Percentiles rank a stretch among this genome's conserved stretches.
Evolutionary conservation across 2,329 filamentous ascomycete species (phyloP).

Genomic region (Monilinia polystroma): DNA sequence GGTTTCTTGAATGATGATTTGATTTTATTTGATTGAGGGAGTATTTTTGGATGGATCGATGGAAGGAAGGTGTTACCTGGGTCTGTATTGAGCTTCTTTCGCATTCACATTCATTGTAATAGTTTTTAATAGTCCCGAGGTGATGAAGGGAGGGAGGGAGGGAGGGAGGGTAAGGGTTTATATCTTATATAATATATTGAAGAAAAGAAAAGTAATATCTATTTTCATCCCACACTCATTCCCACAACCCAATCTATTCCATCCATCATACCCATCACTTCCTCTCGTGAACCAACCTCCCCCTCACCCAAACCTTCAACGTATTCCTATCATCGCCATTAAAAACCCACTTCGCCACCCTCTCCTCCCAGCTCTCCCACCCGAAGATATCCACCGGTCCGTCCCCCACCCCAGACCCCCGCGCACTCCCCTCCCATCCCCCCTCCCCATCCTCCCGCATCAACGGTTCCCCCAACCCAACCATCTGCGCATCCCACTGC

Average conservation of each 20-base stretch:
- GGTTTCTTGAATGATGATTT: not conserved
- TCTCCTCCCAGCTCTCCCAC: constrained; percentile 84
- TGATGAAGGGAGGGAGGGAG: no score
- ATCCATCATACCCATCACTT: constrained; percentile 29
- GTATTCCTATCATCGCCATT: constrained; percentile 92
- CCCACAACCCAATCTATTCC: not conserved
- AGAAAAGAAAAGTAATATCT: not conserved
- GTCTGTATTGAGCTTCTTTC: no score
- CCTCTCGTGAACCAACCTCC: constrained; percentile 71
- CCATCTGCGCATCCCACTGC: constrained; percentile 87
- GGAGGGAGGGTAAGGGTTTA: not conserved
- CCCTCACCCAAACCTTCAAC: constrained; percentile 82
- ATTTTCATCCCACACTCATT: not conserved
- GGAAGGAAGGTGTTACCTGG: no score
- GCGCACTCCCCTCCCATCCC: not conserved
- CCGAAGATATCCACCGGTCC: constrained; percentile 86
- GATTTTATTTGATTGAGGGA: no score
- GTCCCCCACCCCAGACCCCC: constrained; percentile 43
- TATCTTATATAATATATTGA: not conserved
- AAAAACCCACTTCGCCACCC: constrained; percentile 91
- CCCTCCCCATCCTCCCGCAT: not conserved
- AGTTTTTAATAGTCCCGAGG: no score
- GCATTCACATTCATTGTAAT: no score
- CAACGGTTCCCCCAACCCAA: constrained; percentile 53
- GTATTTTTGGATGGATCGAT: no score